A percentile compares a stretch with the other conserved stretches of the same genome.
Evolutionary conservation across 1,284 basidiomycete species (phyloP).

Genomic region (Trametes versicolor): DNA sequence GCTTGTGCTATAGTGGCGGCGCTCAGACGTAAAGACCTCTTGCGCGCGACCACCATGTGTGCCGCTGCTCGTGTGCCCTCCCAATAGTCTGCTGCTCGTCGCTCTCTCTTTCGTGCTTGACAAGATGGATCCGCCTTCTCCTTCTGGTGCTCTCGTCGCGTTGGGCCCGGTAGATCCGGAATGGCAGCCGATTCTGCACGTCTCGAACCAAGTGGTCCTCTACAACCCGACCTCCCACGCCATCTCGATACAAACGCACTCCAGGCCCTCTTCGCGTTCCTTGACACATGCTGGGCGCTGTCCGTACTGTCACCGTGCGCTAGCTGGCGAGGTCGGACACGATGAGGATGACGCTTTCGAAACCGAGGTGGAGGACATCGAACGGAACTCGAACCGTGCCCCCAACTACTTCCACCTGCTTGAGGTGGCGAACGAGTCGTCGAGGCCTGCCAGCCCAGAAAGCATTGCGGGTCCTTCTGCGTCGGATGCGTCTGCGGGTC

Average conservation of each 20-base stretch:
- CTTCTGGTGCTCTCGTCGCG: slow-evolving; percentile 35
- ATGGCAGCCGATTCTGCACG: slow-evolving; percentile 80
- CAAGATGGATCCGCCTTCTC: slow-evolving; percentile 35
- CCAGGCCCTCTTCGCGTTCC: slow-evolving; percentile 38
- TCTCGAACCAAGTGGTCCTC: slow-evolving; percentile 87
- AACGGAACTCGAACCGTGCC: slow-evolving; percentile 53
- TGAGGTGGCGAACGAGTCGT: slow-evolving; percentile 73
- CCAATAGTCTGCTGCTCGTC: background rate
- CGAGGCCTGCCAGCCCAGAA: slow-evolving; percentile 63
- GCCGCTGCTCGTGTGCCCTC: background rate
- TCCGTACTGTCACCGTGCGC: slow-evolving; percentile 75
- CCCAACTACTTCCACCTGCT: slow-evolving; percentile 82
- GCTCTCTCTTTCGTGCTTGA: slow-evolving; percentile 29
- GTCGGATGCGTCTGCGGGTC: slow-evolving; percentile 16
- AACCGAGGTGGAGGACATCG: slow-evolving; percentile 39
- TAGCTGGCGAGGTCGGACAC: slow-evolving; percentile 49
- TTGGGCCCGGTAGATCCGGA: slow-evolving; percentile 42
- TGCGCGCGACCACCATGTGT: slow-evolving; percentile 26
- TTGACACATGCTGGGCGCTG: slow-evolving; percentile 52
- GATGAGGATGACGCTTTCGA: slow-evolving; percentile 25
- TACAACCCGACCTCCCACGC: slow-evolving; percentile 91
- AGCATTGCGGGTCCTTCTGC: slow-evolving; percentile 12
- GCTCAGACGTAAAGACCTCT: background rate
- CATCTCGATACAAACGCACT: slow-evolving; percentile 67
- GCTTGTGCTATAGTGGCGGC: slow-evolving; percentile 7